Evolutionary conservation across 1,139 yeast species (phyloP).

Genomic region (Wickerhamiella infanticola): DNA sequence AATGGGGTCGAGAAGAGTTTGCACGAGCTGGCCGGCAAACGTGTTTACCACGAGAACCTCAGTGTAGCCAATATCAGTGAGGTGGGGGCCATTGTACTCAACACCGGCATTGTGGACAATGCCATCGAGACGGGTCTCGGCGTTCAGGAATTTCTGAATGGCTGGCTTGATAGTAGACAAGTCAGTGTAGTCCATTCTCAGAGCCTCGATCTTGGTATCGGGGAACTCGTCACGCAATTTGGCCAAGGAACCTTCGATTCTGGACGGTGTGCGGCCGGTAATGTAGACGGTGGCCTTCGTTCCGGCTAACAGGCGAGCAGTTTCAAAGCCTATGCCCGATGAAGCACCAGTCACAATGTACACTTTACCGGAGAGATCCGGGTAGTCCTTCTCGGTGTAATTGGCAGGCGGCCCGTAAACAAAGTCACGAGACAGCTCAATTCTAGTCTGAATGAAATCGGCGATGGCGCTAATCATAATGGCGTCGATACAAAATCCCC

Average conservation of each 20-base stretch:
- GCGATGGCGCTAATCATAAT: background rate
- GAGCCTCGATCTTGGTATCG: slow-evolving; percentile 11
- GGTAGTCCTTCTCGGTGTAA: slow-evolving; percentile 22
- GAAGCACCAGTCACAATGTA: slow-evolving; percentile 24
- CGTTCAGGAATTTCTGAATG: slow-evolving; percentile 22
- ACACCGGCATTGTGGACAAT: slow-evolving; percentile 40
- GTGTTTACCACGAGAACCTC: slow-evolving; percentile 36
- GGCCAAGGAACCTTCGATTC: slow-evolving; percentile 12
- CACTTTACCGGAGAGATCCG: slow-evolving; percentile 29
- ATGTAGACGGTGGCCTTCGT: slow-evolving; percentile 20
- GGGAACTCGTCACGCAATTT: slow-evolving; percentile 12
- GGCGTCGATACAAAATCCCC: too few species aligned
- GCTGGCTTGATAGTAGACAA: slow-evolving; percentile 31
- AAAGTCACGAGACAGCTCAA: slow-evolving; percentile 10
- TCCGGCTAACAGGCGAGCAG: slow-evolving; percentile 14
- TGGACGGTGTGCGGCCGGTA: slow-evolving; percentile 16
- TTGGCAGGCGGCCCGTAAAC: slow-evolving; percentile 7
- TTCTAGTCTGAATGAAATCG: background rate
- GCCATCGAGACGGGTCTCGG: slow-evolving; percentile 26
- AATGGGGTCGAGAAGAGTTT: slow-evolving; percentile 34
- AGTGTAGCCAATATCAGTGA: slow-evolving; percentile 30
- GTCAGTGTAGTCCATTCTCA: slow-evolving; percentile 30
- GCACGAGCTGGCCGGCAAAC: slow-evolving; percentile 35
- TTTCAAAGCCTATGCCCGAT: slow-evolving; percentile 19
- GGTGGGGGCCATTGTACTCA: slow-evolving; percentile 29